These are phyloP conservation scores for Acacia concinna DNA, from an alignment of 331 rosid genomes.

Conservation along the genomic window DNA sequence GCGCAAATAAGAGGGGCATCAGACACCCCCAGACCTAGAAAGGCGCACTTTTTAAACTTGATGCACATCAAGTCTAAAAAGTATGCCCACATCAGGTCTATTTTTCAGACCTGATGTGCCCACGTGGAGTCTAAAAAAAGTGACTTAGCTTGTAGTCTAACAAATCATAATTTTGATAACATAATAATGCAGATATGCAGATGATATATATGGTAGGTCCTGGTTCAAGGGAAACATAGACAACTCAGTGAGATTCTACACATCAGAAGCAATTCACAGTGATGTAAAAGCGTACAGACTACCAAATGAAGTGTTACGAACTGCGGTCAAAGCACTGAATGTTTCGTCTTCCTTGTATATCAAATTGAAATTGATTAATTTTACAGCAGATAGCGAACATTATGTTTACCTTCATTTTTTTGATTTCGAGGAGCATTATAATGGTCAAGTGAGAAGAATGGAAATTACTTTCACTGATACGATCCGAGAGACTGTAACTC, in stretches of 20 bases:
- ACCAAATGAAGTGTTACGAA: background rate
- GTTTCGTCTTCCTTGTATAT: background rate
- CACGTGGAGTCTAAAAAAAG: no score
- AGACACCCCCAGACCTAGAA: no score
- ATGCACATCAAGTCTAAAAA: no score
- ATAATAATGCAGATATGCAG: background rate
- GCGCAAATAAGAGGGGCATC: no score
- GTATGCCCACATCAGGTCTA: no score
- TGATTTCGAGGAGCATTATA: slow-evolving; percentile 19
- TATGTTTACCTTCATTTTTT: slow-evolving; percentile 36
- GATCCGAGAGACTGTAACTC: background rate
- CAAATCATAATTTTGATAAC: background rate
- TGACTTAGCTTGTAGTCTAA: no score
- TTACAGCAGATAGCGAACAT: background rate
- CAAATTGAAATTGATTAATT: background rate
- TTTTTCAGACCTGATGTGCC: no score
- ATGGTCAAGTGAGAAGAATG: slow-evolving; percentile 16
- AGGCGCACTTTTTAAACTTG: no score
- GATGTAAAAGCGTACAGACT: background rate
- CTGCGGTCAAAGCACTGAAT: background rate
- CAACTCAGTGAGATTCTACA: background rate
- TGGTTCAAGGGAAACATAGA: background rate
- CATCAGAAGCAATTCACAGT: background rate
- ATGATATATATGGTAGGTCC: background rate
- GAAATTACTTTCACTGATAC: background rate